phyloP scores from a whole-genome alignment of 805 yeast species.

The Saccharomycopsis fermentans region DNA sequence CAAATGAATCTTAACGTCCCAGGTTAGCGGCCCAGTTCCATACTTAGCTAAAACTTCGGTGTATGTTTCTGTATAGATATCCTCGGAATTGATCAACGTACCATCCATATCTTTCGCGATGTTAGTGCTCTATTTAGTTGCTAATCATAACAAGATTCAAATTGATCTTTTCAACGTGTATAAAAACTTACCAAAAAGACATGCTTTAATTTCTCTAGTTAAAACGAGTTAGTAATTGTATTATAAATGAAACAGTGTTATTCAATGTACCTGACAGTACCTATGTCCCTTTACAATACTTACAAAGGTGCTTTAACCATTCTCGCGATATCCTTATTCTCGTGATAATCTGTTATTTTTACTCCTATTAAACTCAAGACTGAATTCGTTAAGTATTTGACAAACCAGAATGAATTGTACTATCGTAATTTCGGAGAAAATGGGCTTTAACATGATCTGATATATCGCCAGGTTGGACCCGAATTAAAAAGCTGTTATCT shows the following conservation, averaged over 20 bases:
- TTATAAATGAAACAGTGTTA: no score
- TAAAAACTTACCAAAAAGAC: constrained; percentile 54
- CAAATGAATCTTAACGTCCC: constrained; percentile 80
- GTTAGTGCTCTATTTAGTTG: not conserved
- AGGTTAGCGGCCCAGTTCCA: constrained; percentile 72
- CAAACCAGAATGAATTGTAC: no score
- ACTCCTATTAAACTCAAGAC: no score
- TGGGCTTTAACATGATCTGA: not conserved
- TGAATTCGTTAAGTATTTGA: no score
- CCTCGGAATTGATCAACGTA: constrained; percentile 82
- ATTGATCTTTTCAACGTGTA: not conserved
- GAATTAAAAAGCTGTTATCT: not conserved
- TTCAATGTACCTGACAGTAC: no score
- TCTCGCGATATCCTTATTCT: not conserved
- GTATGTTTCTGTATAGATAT: constrained; percentile 72
- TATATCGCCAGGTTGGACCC: not conserved
- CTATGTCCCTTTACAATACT: not conserved
- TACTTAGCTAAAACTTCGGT: constrained; percentile 54
- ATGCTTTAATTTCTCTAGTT: constrained; percentile 38
- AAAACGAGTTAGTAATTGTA: not conserved
- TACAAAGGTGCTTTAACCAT: not conserved
- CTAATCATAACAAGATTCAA: constrained; percentile 14
- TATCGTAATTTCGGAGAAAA: not conserved
- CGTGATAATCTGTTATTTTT: no score
- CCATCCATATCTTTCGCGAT: constrained; percentile 78